These are phyloP conservation scores for Hortiboletus campestris DNA, from an alignment of 768 basidiomycete species.

Conservation along the genomic window DNA sequence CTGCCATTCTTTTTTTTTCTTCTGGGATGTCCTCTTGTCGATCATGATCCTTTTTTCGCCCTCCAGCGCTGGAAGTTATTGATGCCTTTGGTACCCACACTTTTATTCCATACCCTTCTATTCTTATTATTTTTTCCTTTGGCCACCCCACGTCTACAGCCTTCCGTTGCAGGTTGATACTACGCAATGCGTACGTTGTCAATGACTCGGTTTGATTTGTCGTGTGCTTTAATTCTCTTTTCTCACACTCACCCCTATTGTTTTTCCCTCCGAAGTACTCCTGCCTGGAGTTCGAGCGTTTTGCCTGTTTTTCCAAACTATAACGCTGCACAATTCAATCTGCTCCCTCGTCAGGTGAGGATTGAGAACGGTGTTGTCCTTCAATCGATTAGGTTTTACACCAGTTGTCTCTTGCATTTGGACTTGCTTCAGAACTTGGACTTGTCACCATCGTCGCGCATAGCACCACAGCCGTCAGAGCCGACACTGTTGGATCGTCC, in stretches of 20 bases:
- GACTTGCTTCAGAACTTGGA: too few relatives aligned
- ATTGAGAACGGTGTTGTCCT: background rate
- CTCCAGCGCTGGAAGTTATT: slow-evolving; percentile 8
- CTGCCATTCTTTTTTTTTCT: background rate
- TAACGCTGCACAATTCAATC: slow-evolving; percentile 3
- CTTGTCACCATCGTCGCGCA: too few relatives aligned
- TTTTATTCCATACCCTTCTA: slow-evolving; percentile 20
- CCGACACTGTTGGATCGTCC: too few relatives aligned
- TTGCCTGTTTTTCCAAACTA: background rate
- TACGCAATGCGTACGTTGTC: background rate
- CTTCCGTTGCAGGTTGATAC: background rate
- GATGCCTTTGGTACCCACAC: slow-evolving; percentile 20
- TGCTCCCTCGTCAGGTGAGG: background rate
- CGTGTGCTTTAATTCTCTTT: background rate
- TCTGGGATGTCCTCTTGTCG: slow-evolving; percentile 3
- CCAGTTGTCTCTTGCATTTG: too few relatives aligned
- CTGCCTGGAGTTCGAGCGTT: slow-evolving; percentile 23
- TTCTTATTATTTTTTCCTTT: background rate
- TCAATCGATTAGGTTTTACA: background rate
- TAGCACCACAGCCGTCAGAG: too few relatives aligned
- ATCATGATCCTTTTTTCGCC: background rate
- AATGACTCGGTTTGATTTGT: background rate
- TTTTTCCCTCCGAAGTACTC: background rate
- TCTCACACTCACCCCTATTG: background rate
- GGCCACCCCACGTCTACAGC: background rate